phyloP scores from a whole-genome alignment of 2,329 filamentous ascomycete genomes.

The Pseudocercospora eumusae region DNA sequence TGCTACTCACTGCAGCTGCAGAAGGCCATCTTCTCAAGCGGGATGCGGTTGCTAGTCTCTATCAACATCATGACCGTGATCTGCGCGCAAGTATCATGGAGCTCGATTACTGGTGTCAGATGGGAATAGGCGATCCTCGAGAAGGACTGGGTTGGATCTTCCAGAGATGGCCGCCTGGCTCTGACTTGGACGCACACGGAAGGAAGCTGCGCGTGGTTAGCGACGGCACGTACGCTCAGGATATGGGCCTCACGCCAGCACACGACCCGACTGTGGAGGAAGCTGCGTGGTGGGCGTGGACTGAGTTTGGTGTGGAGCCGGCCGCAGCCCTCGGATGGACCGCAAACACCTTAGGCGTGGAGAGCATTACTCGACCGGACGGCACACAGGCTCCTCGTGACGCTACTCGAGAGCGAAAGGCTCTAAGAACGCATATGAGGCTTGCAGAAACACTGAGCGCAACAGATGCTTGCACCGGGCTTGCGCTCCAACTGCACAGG shows the following conservation, averaged over 20 bases:
- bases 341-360: neutral
- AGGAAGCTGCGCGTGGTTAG: constrained; percentile 77
- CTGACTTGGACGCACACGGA: constrained; percentile 67
- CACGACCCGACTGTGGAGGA: constrained; percentile 59
- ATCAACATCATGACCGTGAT: constrained; percentile 68
- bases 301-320: constrained; percentile 62
- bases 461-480: constrained; percentile 61
- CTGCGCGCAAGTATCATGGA: constrained; percentile 80
- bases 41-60: constrained; percentile 68
- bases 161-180: constrained; percentile 71
- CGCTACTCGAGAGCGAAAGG: neutral
- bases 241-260: constrained; percentile 70
- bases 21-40: constrained; percentile 81
- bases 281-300: constrained; percentile 64
- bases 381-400: neutral
- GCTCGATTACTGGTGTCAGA: constrained; percentile 95
- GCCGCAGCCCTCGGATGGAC: constrained; percentile 45
- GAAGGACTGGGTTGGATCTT: constrained; percentile 90
- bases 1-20: constrained; percentile 78
- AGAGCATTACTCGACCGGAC: neutral
- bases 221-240: constrained; percentile 70
- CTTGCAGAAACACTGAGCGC: constrained; percentile 65
- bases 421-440: constrained; percentile 19
- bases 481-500: constrained; percentile 46
- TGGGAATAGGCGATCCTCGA: constrained; percentile 85